These are phyloP conservation scores for Echinosophora koreensis DNA, from an alignment of 306 rosid species.

Conservation along the genomic window DNA sequence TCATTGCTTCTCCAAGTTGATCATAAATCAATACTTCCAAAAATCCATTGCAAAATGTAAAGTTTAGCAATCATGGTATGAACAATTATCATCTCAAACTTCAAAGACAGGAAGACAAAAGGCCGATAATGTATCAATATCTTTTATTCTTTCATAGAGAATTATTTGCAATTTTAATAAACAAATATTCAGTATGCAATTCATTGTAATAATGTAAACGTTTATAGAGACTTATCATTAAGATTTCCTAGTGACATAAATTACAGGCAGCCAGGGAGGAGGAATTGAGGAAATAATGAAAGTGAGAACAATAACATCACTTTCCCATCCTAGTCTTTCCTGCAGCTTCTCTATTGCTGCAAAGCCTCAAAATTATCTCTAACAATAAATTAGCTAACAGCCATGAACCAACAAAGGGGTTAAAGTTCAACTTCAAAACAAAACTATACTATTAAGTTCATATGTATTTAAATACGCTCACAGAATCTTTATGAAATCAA, in stretches of 20 bases:
- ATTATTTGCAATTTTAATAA: slow-evolving; percentile 10
- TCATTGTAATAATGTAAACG: slow-evolving; percentile 21
- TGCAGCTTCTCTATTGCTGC: not conserved
- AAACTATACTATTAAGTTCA: slow-evolving; percentile 16
- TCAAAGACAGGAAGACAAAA: slow-evolving; percentile 14
- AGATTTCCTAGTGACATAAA: slow-evolving; percentile 24
- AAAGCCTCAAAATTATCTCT: slow-evolving; percentile 15
- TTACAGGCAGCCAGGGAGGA: not conserved
- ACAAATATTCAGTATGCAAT: not conserved
- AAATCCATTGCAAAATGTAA: slow-evolving; percentile 24
- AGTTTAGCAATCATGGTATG: slow-evolving; percentile 14
- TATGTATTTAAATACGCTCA: not conserved
- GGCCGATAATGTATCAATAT: not conserved
- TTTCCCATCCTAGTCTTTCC: slow-evolving; percentile 16
- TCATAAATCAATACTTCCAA: slow-evolving; percentile 14
- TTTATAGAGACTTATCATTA: slow-evolving; percentile 3
- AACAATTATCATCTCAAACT: slow-evolving; percentile 23
- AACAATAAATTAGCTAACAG: slow-evolving; percentile 9
- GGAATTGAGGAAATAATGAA: not conserved
- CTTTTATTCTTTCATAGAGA: slow-evolving; percentile 6
- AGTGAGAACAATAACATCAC: slow-evolving; percentile 10
- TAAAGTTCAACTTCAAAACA: not conserved
- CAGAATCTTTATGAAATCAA: not conserved
- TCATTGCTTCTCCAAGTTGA: slow-evolving; percentile 24
- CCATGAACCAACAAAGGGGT: slow-evolving; percentile 27